phyloP scores from a whole-genome alignment of 176 grass and related monocot species.

The Panicum miliaceum region DNA sequence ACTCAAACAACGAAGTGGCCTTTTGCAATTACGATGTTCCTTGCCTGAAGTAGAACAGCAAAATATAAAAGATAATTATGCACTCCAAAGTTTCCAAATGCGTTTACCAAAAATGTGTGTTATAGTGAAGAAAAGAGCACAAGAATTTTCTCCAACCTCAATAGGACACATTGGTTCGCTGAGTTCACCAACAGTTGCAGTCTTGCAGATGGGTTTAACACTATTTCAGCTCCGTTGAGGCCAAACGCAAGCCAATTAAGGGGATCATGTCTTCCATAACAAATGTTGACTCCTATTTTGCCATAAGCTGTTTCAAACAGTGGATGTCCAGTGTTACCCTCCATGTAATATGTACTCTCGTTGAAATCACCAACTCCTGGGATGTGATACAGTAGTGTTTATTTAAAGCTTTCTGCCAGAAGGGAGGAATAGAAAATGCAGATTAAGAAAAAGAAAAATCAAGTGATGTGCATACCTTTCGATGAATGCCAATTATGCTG shows the following conservation, averaged over 20 bases:
- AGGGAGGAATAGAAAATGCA: constrained; percentile 25
- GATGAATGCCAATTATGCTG: constrained; percentile 90
- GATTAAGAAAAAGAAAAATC: constrained; percentile 13
- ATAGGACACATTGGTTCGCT: constrained; percentile 99
- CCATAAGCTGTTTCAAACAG: constrained; percentile 95
- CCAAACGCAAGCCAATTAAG: constrained; percentile 99
- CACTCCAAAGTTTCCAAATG: background rate
- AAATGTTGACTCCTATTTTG: constrained; percentile 94
- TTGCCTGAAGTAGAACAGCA: constrained; percentile 56
- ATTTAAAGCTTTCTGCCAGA: constrained; percentile 36
- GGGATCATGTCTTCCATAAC: constrained; percentile 96
- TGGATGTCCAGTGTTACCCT: constrained; percentile 97
- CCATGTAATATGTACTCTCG: constrained; percentile 99
- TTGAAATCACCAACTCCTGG: constrained; percentile 99
- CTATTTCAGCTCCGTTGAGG: constrained; percentile 95
- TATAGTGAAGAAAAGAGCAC: background rate
- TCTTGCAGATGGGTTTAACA: constrained; percentile 98
- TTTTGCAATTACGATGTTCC: constrained; percentile 93
- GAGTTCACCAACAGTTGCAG: constrained; percentile 95
- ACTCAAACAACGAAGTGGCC: constrained; percentile 88
- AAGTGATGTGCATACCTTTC: constrained; percentile 60
- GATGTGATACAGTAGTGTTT: constrained; percentile 71
- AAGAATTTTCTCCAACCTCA: constrained; percentile 68
- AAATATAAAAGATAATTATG: background rate
- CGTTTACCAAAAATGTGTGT: constrained; percentile 9